Conservation (phyloP, 2,329 filamentous ascomycete species). For the Diaporthe caulivora region DNA sequence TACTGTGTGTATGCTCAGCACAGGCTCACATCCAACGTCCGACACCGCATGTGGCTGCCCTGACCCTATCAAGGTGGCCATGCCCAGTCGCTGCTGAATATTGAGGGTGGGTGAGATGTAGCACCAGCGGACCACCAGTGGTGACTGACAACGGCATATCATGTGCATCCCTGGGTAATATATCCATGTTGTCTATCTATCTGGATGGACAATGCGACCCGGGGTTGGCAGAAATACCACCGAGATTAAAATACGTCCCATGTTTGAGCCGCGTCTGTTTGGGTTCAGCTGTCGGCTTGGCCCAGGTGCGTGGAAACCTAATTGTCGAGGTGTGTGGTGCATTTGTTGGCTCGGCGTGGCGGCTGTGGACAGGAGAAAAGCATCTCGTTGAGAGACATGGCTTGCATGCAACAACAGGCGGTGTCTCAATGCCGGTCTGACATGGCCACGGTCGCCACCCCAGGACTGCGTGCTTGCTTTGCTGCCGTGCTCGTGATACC, state of each 20-base stretch:
- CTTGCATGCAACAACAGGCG: conserved; percentile 22
- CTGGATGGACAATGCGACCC: background rate
- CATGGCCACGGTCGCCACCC: conserved; percentile 12
- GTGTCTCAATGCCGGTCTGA: conserved; percentile 18
- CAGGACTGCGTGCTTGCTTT: background rate
- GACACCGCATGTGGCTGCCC: conserved; percentile 16
- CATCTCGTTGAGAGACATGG: conserved; percentile 16
- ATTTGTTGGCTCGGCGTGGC: background rate
- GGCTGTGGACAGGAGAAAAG: background rate
- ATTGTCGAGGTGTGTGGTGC: background rate
- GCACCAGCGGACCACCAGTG: background rate
- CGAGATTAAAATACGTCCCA: conserved; percentile 17
- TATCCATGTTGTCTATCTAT: background rate
- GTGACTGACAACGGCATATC: background rate
- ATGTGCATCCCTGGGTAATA: background rate
- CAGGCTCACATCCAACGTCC: conserved; percentile 11
- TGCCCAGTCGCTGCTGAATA: background rate
- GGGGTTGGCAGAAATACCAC: conserved; percentile 18
- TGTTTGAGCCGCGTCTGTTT: conserved; percentile 25
- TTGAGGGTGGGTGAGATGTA: background rate
- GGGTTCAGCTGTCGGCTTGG: conserved; percentile 29
- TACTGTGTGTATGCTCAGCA: background rate
- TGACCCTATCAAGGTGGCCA: background rate
- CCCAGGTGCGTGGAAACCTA: conserved; percentile 17
- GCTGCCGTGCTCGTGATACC: conserved; percentile 22